Percentiles rank a stretch among this genome's conserved stretches.
These are phyloP conservation scores for Trichocladium uniseriatum DNA, from an alignment of 495 filamentous ascomycete genomes.

Conservation along the genomic window DNA sequence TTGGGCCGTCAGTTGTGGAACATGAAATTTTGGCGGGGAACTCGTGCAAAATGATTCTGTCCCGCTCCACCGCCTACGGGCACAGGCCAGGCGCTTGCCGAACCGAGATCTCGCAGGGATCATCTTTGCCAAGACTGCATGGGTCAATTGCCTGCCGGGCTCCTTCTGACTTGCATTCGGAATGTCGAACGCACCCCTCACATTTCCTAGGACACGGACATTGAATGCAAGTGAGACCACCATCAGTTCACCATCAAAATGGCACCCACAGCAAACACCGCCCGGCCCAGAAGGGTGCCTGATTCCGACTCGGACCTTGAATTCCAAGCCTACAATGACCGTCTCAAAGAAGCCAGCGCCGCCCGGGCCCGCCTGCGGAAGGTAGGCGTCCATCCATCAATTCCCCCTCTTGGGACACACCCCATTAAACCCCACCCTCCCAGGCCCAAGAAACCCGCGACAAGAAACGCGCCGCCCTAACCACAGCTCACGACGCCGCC, in stretches of 20 bases:
- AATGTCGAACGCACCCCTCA: not conserved
- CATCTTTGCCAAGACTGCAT: not conserved
- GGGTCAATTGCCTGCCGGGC: constrained; percentile 2
- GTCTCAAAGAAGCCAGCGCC: constrained; percentile 13
- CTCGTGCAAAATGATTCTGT: constrained; percentile 13
- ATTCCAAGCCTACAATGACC: constrained; percentile 11
- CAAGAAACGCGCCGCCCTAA: constrained; percentile 14
- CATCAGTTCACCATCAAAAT: constrained; percentile 1
- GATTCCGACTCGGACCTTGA: constrained; percentile 15
- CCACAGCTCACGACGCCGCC: constrained; percentile 6
- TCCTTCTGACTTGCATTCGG: not conserved
- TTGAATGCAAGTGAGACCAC: constrained; percentile 1
- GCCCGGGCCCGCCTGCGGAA: constrained; percentile 15
- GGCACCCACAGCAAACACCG: constrained; percentile 18
- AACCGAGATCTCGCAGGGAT: not conserved
- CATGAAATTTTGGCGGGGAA: constrained; percentile 23
- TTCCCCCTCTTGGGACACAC: not conserved
- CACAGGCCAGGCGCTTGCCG: not conserved
- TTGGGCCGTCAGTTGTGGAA: not conserved
- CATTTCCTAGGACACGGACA: not conserved
- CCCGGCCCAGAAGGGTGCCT: not conserved
- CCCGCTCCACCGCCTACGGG: constrained; percentile 18
- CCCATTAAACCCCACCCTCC: not conserved
- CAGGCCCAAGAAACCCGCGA: constrained; percentile 21
- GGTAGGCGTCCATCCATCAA: not conserved